Evolutionary conservation across 305 asterid species (phyloP), one percentile per base, ranked within the genome.

Genomic region (Withania somnifera): DNA sequence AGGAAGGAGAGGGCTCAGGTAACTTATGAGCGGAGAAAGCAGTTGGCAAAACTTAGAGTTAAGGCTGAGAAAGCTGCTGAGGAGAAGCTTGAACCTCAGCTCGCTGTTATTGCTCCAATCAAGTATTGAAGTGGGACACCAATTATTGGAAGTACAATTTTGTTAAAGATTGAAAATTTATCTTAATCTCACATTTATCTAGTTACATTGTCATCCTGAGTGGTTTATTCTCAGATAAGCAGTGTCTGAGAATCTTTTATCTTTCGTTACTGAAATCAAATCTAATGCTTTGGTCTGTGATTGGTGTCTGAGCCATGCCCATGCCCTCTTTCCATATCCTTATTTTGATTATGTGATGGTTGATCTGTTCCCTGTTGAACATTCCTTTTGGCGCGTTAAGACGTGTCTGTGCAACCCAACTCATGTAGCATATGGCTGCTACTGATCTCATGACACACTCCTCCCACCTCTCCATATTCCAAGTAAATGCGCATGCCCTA

Each of bases 1-100:
- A 84, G 86, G 11, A 84, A 84, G 50, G 86, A 84, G 68, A 84
- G 86, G 63, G 66, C 86, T 50, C 82, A 75, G 57, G 82, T 32
- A 0, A 57, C 68, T 5, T 71, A 84, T 17, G 84, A 81, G 53
- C 80, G 84, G 30, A 80, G 68, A 71, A 84, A 84, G 81, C 84
- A 84, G 34, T 57, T 84, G 26, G 57, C 50, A 14, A 84, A 84
- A 79, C 81, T 84, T 61, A 81, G 84, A 54, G 68, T 75, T 4
- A 84, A 73, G 22, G 86, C 86, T 24, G 86, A 79, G 77, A 84
- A 79, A 78, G 84, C 56, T 58, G 86, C 84, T 0, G 84, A 84
- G 78, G 86, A 81, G 78, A 84, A 81, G 51, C 84, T 84, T n/a
- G 86, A 82, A 19, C 50, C 86, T 81, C 86, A 84, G 75, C 84